Percentiles rank a stretch among this genome's conserved stretches.
Conservation (phyloP, 306 rosid species). For the Acacia confusa region DNA sequence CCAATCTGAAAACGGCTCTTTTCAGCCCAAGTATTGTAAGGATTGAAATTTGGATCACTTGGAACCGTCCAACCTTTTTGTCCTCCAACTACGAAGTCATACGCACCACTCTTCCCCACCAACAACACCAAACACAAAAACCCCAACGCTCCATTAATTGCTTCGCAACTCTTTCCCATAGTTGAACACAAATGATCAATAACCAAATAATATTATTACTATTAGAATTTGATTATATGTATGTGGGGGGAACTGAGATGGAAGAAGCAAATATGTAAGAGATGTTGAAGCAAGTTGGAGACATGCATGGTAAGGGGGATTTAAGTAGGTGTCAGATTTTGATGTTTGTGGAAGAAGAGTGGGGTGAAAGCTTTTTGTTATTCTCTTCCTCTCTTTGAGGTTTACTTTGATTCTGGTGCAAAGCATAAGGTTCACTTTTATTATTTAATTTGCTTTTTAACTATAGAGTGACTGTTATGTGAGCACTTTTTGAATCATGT, state of each 20-base stretch:
- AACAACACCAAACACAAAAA: constrained; percentile 48
- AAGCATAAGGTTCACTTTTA: constrained; percentile 61
- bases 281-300: constrained; percentile 13
- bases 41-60: constrained; percentile 42
- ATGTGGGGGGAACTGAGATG: not conserved
- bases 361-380: constrained; percentile 63
- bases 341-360: not conserved
- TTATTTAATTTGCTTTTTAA: not conserved
- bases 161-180: constrained; percentile 52
- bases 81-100: constrained; percentile 61
- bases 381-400: constrained; percentile 41
- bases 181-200: not conserved
- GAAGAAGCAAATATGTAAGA: not conserved
- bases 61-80: constrained; percentile 79
- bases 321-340: constrained; percentile 57
- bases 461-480: not conserved
- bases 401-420: constrained; percentile 73
- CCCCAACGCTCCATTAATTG: constrained; percentile 36
- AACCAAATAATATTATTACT: too few relatives aligned
- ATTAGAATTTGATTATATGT: not conserved
- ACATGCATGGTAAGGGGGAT: constrained; percentile 32
- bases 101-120: constrained; percentile 53
- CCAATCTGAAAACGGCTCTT: constrained; percentile 70
- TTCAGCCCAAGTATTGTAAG: constrained; percentile 78
- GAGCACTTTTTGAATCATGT: constrained; percentile 42